Conservation (phyloP, 2,329 filamentous ascomycete genomes). For the Nemania sp. region DNA sequence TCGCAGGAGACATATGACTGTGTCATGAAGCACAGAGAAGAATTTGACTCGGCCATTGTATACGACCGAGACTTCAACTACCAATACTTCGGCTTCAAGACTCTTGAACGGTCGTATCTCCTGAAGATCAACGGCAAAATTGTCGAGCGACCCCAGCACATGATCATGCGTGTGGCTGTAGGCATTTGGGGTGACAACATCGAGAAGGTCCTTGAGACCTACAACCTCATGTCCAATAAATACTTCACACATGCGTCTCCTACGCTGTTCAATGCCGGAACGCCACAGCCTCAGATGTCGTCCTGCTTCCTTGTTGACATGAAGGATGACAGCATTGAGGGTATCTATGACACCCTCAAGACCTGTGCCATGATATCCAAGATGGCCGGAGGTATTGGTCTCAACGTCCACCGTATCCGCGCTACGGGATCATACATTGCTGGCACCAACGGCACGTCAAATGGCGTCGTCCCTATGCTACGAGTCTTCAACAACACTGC, state of each 20-base stretch:
- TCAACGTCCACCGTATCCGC: constrained; percentile 95
- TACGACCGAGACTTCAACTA: constrained; percentile 99
- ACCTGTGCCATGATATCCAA: constrained; percentile 99
- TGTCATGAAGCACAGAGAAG: constrained; percentile 93
- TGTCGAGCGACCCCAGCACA: constrained; percentile 95
- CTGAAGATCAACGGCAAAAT: constrained; percentile 95
- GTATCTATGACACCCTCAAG: constrained; percentile 98
- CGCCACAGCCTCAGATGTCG: constrained; percentile 89
- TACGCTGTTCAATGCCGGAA: constrained; percentile 97
- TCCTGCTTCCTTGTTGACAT: constrained; percentile 99
- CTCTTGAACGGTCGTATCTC: constrained; percentile 94
- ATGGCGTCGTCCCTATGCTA: constrained; percentile 96
- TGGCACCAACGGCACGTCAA: constrained; percentile 96
- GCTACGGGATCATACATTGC: constrained; percentile 97
- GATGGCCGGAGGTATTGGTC: constrained; percentile 95
- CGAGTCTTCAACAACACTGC: constrained; percentile 99
- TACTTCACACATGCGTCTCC: constrained; percentile 98
- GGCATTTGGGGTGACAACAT: constrained; percentile 96
- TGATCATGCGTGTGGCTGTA: constrained; percentile 99
- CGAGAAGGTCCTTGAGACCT: constrained; percentile 93
- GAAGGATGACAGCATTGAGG: constrained; percentile 99
- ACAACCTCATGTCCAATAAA: constrained; percentile 98
- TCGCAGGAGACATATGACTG: constrained; percentile 86
- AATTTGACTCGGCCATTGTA: constrained; percentile 97
- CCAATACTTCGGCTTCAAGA: constrained; percentile 99